phyloP scores from a whole-genome alignment of 1,139 yeast genomes.

The Kluyveromyces sp. region DNA sequence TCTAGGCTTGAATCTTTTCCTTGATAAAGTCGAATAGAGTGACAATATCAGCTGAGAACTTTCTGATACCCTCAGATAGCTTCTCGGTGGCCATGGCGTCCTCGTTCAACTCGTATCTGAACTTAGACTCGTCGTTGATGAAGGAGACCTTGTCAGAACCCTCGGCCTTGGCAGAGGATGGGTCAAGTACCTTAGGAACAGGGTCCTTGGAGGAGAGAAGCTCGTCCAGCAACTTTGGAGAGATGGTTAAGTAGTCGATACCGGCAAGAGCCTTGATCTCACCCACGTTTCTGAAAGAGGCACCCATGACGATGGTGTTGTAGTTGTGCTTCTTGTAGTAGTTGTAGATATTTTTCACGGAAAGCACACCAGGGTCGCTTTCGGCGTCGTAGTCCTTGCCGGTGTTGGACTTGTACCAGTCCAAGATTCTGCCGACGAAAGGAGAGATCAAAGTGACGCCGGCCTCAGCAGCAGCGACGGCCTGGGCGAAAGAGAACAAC shows the following conservation, averaged over 20 bases:
- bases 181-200: slow-evolving; percentile 76
- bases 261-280: slow-evolving; percentile 98
- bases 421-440: slow-evolving; percentile 97
- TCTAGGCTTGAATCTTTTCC: slow-evolving; percentile 48
- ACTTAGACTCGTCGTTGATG: slow-evolving; percentile 78
- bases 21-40: slow-evolving; percentile 77
- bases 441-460: slow-evolving; percentile 94
- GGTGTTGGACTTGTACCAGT: slow-evolving; percentile 94
- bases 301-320: slow-evolving; percentile 99
- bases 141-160: slow-evolving; percentile 64
- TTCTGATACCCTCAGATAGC: slow-evolving; percentile 95
- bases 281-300: slow-evolving; percentile 96
- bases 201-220: slow-evolving; percentile 68
- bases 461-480: slow-evolving; percentile 99
- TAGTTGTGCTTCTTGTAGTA: slow-evolving; percentile 96
- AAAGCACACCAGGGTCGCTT: slow-evolving; percentile 91
- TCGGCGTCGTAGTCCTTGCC: slow-evolving; percentile 78
- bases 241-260: slow-evolving; percentile 90
- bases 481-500: slow-evolving; percentile 91
- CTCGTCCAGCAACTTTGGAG: slow-evolving; percentile 90
- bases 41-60: slow-evolving; percentile 89
- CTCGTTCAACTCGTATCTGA: slow-evolving; percentile 89
- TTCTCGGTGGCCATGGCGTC: slow-evolving; percentile 99
- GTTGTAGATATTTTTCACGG: slow-evolving; percentile 85
- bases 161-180: slow-evolving; percentile 47